Evolutionary conservation across 495 filamentous ascomycete genomes (phyloP).

Genomic region (Melanomma pulvis-pyrius): DNA sequence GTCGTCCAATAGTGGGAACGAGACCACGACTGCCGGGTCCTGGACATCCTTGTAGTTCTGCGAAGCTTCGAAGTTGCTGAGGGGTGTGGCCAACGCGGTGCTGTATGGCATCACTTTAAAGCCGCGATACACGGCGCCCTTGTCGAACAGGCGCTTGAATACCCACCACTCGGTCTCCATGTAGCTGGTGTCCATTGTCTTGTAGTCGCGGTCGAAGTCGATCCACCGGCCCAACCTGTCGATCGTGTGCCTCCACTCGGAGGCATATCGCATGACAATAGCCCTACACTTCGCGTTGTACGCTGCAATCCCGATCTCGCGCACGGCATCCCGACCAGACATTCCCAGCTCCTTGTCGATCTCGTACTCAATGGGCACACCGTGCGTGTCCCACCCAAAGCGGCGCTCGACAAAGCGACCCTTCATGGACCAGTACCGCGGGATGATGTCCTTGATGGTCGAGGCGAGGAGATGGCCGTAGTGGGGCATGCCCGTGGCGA

Average conservation of each 20-base stretch:
- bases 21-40: constrained; percentile 88
- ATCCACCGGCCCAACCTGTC: constrained; percentile 94
- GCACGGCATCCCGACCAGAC: constrained; percentile 84
- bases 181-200: constrained; percentile 93
- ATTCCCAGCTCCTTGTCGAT: constrained; percentile 97
- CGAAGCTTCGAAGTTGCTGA: constrained; percentile 91
- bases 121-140: constrained; percentile 84
- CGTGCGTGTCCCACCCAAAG: constrained; percentile 91
- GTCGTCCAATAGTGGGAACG: constrained; percentile 79
- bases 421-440: constrained; percentile 97
- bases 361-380: constrained; percentile 94
- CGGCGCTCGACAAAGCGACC: constrained; percentile 80
- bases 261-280: constrained; percentile 91
- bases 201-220: constrained; percentile 98
- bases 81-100: constrained; percentile 80
- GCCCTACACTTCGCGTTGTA: constrained; percentile 93
- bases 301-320: constrained; percentile 80
- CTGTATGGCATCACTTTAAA: constrained; percentile 95
- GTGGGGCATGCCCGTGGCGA: constrained; percentile 79
- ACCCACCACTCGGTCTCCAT: constrained; percentile 99
- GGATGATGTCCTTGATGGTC: constrained; percentile 97
- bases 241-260: constrained; percentile 89
- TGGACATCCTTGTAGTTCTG: constrained; percentile 95
- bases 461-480: constrained; percentile 95
- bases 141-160: constrained; percentile 89